A percentile compares a stretch with the other conserved stretches of the same genome.
phyloP scores from a whole-genome alignment of 306 rosid genomes.

The Quercus engelmannii region DNA sequence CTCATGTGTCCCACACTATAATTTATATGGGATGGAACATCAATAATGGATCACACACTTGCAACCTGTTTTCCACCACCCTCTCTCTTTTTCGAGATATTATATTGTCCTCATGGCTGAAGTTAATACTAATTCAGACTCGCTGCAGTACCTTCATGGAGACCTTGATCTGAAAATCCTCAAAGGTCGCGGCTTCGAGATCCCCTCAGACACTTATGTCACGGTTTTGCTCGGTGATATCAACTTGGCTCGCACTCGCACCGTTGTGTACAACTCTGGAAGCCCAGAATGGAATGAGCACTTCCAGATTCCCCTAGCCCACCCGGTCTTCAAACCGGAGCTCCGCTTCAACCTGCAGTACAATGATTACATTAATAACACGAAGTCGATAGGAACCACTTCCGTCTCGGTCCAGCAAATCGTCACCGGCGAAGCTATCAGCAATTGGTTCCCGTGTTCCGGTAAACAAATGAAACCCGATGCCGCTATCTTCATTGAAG shows the following conservation, averaged over 20 bases:
- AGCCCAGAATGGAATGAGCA: slow-evolving; percentile 75
- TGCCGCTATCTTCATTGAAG: slow-evolving; percentile 60
- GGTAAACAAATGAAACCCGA: slow-evolving; percentile 89
- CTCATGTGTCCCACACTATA: no score
- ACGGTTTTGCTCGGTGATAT: slow-evolving; percentile 80
- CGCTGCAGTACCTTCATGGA: slow-evolving; percentile 59
- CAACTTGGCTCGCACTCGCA: slow-evolving; percentile 86
- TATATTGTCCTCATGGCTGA: neutral
- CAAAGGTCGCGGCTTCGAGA: slow-evolving; percentile 58
- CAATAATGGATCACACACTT: no score
- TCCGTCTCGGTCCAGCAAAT: slow-evolving; percentile 52
- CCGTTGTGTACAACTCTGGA: slow-evolving; percentile 58
- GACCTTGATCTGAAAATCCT: slow-evolving; percentile 65
- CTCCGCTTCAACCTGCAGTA: slow-evolving; percentile 67
- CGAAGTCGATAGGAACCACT: slow-evolving; percentile 75
- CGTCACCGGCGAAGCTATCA: slow-evolving; percentile 46
- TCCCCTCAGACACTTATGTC: slow-evolving; percentile 87
- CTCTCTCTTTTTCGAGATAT: no score
- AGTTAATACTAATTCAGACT: neutral
- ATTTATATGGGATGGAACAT: no score
- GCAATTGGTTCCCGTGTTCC: slow-evolving; percentile 68
- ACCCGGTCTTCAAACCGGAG: slow-evolving; percentile 61
- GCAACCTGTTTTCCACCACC: no score
- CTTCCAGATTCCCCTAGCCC: slow-evolving; percentile 77
- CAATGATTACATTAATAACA: slow-evolving; percentile 63